Base-by-base conservation (phyloP, 2,329 filamentous ascomycete species). In the Fragosphaeria purpurea region DNA sequence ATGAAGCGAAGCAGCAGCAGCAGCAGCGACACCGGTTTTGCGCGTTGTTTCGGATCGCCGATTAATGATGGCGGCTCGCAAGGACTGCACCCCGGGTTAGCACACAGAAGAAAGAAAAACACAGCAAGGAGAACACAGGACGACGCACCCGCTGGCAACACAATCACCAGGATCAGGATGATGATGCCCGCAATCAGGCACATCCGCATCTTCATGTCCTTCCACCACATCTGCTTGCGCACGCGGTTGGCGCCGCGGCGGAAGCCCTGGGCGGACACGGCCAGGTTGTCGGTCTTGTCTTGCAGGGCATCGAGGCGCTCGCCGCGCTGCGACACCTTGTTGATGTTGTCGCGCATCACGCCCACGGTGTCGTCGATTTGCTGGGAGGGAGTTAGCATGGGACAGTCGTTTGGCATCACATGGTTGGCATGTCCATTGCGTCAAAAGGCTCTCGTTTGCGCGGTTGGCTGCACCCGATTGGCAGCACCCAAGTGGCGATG, bases 201-300 rank as follows among this genome's bases (percentile, higher is more conserved):
- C 77, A 96, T 93, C 69, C 93, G 84, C 93, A 98, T 98, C 82
- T 97, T 97, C 88, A 96, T 95, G 66, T 97, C 91, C 80, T 97
- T 97, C 91, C 90, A 97, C 91, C 91, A 97, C 91, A 97, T 97
- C 71, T 95, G 84, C 77, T 90, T 91, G 69, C 93, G 83, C 61
- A 98, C 91, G 62, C 88, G 79, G 76, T 97, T 98, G 70, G 94
- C 93, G 58, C 93, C 91, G 59, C 90, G 85, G 63, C 90, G 88
- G 80, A 98, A 98, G 56, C 88, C 89, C 69, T 95, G 89, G 53
- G 93, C 91, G 38, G 90, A 95, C 56, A 85, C 82, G 54, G 90
- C 90, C 59, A 98, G 79, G 71, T 95, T 94, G 73, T 96, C 83
- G 58, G 87, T 96, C 79, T 95, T 95, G 69, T 93, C 86, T 72